Base-by-base conservation (phyloP, 139 green algal genomes). In the Chlamydomonas applanata region DNA sequence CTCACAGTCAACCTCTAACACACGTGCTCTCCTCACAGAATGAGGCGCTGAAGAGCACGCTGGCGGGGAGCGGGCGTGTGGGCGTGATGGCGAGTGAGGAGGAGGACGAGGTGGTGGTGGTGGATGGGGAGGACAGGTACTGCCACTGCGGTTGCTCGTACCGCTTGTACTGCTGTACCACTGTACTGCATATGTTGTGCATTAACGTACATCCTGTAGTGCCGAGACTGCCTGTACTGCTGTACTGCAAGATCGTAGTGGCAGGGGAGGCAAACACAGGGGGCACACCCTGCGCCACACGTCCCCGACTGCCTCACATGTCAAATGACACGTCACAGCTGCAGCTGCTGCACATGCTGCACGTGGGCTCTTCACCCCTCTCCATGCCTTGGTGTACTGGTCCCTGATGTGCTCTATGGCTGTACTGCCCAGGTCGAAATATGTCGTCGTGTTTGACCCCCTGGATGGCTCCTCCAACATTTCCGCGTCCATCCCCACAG, bases 381-480 rank as follows among this genome's bases (percentile, higher is more conserved):
- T 17, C 20, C 20, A n/a, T 13, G 17, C 22, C 56, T 64, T 17
- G 20, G 22, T 27, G 33, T n/a, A 14, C 32, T 35, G 11, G n/a
- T 30, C 14, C 27, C 35, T 11, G 25, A 13, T n/a, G 29, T n/a
- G 25, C 44, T 24, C 29, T n/a, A 20, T 0, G 40, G 22, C 32
- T 25, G 35, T 25, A 27, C 46, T 19, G 56, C 56, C 5, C 27
- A 0, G n/a, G 27, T 20, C 11, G 30, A 40, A 75, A n/a, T 86
- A 85, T 52, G 86, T 83, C 0, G 86, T 90, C 0, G 85, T 89
- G 53, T 92, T 92, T 77, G 90, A 95, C 78, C 90, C 90, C 0
- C 76, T 95, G 24, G 90, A 95, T 44, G 90, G 90, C 16, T 86
- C 71, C 27, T 64, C 86, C 25, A 95, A 95, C 79, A 88, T 93